These are phyloP conservation scores for Xylaria telfairii DNA, from an alignment of 495 filamentous ascomycete species.

Conservation along the genomic window DNA sequence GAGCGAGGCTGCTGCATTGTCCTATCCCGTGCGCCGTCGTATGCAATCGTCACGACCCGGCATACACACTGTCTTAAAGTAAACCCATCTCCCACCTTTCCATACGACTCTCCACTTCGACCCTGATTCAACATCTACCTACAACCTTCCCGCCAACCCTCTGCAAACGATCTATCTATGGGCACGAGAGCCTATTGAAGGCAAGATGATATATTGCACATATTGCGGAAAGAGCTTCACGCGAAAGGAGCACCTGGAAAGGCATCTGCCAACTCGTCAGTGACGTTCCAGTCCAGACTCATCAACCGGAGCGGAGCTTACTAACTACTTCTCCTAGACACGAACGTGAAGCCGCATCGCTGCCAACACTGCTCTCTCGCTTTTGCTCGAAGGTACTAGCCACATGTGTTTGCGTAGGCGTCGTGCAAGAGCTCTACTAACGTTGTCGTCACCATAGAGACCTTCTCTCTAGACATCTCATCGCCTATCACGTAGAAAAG, in stretches of 20 bases:
- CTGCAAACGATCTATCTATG: not conserved
- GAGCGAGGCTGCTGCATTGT: conserved; percentile 20
- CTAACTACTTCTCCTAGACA: conserved; percentile 55
- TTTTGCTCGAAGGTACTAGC: conserved; percentile 64
- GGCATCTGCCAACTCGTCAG: conserved; percentile 68
- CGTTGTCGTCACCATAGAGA: conserved; percentile 53
- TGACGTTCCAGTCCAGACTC: conserved; percentile 5
- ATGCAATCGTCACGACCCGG: not conserved
- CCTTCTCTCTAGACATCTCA: conserved; percentile 63
- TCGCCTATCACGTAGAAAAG: conserved; percentile 54
- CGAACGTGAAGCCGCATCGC: conserved; percentile 68
- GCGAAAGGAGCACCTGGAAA: conserved; percentile 69
- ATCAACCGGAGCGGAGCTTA: not conserved
- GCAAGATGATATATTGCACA: conserved; percentile 61
- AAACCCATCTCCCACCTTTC: not conserved
- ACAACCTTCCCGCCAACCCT: not conserved
- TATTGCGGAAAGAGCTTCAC: conserved; percentile 70
- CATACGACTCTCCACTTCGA: not conserved
- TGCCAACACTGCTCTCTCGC: conserved; percentile 65
- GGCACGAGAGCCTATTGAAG: not conserved
- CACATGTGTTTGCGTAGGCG: not conserved
- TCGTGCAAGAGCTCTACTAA: conserved; percentile 28
- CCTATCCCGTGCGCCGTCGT: not conserved
- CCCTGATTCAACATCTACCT: not conserved
- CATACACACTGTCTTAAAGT: not conserved